A percentile compares a stretch with the other conserved stretches of the same genome.
Evolutionary conservation across 2,329 filamentous ascomycete genomes (phyloP).

Genomic region (Parasarocladium wereldwijsianum): DNA sequence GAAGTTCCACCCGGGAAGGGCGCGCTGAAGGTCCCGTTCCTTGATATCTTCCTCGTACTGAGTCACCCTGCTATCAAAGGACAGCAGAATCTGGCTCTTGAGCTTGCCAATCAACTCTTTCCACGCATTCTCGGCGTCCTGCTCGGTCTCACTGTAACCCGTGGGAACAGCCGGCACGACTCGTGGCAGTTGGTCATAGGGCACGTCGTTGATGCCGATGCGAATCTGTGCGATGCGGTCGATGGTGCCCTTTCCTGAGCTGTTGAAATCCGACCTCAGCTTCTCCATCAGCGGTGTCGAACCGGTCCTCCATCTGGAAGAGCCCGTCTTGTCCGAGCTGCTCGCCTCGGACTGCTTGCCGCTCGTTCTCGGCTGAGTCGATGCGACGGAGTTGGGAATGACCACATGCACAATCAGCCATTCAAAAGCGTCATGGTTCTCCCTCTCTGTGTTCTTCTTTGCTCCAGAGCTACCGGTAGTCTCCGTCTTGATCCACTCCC

Average conservation of each 20-base stretch:
- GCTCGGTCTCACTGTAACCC: constrained; percentile 53
- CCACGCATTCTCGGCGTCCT: constrained; percentile 73
- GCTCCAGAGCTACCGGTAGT: constrained; percentile 45
- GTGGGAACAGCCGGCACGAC: constrained; percentile 48
- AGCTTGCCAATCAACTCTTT: constrained; percentile 72
- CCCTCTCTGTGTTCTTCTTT: constrained; percentile 47
- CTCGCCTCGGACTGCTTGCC: constrained; percentile 39
- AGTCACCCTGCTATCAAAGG: constrained; percentile 78
- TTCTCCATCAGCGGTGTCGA: constrained; percentile 81
- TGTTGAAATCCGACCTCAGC: constrained; percentile 79
- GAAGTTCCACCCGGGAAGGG: constrained; percentile 93
- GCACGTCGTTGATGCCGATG: constrained; percentile 55
- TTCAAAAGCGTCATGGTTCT: constrained; percentile 93
- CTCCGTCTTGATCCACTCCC: constrained; percentile 81
- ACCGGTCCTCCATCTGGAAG: constrained; percentile 64
- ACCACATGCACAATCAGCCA: constrained; percentile 92
- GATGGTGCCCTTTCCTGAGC: constrained; percentile 48
- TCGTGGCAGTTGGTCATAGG: constrained; percentile 47
- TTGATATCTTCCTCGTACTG: constrained; percentile 97
- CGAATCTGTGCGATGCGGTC: constrained; percentile 80
- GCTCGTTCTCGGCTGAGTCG: constrained; percentile 58
- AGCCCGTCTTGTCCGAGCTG: constrained; percentile 46
- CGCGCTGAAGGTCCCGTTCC: constrained; percentile 79
- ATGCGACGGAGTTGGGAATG: constrained; percentile 68
- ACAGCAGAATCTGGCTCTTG: constrained; percentile 72